Evolutionary conservation across 805 yeast genomes (phyloP).

Genomic region (Ogataea wickerhamii): DNA sequence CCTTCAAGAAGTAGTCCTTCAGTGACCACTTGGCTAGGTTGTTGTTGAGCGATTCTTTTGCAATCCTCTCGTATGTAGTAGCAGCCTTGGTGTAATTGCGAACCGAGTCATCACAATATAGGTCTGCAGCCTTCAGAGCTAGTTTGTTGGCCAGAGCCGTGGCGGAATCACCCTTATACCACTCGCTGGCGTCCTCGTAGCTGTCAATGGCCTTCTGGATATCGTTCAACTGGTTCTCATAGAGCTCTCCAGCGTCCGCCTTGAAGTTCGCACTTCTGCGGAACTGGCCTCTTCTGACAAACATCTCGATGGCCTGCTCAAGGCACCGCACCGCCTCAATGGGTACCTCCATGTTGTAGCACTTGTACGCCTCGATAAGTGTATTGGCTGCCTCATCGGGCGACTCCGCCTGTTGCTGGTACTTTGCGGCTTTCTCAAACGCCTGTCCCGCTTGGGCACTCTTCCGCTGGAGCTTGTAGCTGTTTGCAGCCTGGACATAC

Average conservation of each 20-base stretch:
- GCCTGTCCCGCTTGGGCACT: constrained; percentile 73
- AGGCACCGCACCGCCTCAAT: constrained; percentile 74
- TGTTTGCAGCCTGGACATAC: constrained; percentile 90
- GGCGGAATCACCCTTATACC: constrained; percentile 92
- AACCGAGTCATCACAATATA: constrained; percentile 58
- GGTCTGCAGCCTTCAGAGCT: constrained; percentile 83
- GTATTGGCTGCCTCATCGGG: constrained; percentile 92
- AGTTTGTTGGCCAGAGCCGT: constrained; percentile 87
- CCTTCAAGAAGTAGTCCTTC: constrained; percentile 86
- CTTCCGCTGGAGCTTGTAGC: constrained; percentile 73
- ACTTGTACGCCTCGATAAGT: constrained; percentile 85
- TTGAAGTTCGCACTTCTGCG: constrained; percentile 94
- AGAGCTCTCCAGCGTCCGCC: constrained; percentile 83
- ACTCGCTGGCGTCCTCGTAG: constrained; percentile 93
- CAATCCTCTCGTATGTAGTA: constrained; percentile 71
- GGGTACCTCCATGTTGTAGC: constrained; percentile 72
- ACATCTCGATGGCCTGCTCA: constrained; percentile 72
- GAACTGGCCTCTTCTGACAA: constrained; percentile 89
- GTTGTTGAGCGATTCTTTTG: constrained; percentile 70
- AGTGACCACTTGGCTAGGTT: constrained; percentile 83
- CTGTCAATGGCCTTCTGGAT: constrained; percentile 64
- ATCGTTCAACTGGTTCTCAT: constrained; percentile 73
- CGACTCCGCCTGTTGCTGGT: constrained; percentile 68
- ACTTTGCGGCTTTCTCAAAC: constrained; percentile 80
- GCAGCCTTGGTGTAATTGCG: constrained; percentile 77